A percentile compares a stretch with the other conserved stretches of the same genome.
Conservation (phyloP, 805 yeast species). For the Metschnikowia peoriensis region DNA sequence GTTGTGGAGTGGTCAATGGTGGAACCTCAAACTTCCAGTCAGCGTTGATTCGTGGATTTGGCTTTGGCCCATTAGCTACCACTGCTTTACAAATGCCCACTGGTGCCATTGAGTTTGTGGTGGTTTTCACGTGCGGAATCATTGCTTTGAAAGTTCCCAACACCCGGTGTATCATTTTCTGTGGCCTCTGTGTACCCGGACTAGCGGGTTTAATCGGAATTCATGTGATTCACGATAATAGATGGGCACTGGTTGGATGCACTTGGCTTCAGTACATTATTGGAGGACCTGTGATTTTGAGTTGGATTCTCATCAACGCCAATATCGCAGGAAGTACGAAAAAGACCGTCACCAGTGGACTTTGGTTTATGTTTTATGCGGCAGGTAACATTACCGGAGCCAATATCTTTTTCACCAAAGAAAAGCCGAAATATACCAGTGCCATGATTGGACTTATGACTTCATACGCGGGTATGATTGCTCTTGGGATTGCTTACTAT, state of each 20-base stretch:
- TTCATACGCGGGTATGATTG: slow-evolving; percentile 39
- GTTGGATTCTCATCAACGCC: slow-evolving; percentile 13
- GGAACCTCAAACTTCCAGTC: slow-evolving; percentile 23
- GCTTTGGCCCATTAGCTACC: slow-evolving; percentile 20
- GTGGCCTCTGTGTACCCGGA: slow-evolving; percentile 20
- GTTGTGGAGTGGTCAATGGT: slow-evolving; percentile 24
- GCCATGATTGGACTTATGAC: slow-evolving; percentile 58
- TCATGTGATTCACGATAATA: slow-evolving; percentile 4
- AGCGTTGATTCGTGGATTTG: slow-evolving; percentile 22
- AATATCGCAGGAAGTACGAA: slow-evolving; percentile 78
- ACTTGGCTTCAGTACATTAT: slow-evolving; percentile 13
- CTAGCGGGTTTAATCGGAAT: slow-evolving; percentile 16
- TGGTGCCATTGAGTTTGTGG: slow-evolving; percentile 21
- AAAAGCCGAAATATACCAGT: slow-evolving; percentile 54
- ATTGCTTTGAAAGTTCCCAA: slow-evolving; percentile 17
- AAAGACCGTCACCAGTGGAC: slow-evolving; percentile 57
- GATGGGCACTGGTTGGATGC: slow-evolving; percentile 17
- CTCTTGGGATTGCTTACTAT: slow-evolving; percentile 7
- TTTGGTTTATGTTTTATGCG: slow-evolving; percentile 58
- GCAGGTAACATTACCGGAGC: slow-evolving; percentile 68
- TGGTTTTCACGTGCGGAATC: slow-evolving; percentile 20
- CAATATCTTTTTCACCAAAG: slow-evolving; percentile 55
- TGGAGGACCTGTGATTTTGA: slow-evolving; percentile 12
- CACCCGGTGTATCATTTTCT: slow-evolving; percentile 19
- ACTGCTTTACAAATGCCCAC: slow-evolving; percentile 24